These are phyloP conservation scores for Prunus salicina DNA, from an alignment of 306 rosid genomes.

Conservation along the genomic window DNA sequence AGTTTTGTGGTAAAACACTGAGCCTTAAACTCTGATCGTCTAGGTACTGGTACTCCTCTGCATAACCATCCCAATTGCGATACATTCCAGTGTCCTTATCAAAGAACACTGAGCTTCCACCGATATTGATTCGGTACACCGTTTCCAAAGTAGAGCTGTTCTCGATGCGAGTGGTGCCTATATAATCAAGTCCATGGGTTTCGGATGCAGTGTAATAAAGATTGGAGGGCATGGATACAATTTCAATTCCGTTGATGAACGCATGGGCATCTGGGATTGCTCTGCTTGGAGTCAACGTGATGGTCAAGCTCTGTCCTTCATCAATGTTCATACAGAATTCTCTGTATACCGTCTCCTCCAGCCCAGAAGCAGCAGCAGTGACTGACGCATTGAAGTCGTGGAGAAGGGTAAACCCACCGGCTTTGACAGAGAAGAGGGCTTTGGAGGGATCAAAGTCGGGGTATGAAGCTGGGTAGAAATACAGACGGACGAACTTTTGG, in stretches of 20 bases:
- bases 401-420: constrained; percentile 41
- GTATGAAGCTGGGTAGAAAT: too few relatives aligned
- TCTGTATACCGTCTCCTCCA: not conserved
- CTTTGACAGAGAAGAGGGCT: not conserved
- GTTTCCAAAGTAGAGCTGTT: constrained; percentile 23
- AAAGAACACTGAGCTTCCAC: not conserved
- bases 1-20: not conserved
- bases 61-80: not conserved
- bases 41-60: accelerated
- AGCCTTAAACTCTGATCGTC: not conserved
- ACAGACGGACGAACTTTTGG: too few relatives aligned
- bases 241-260: accelerated
- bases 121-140: constrained; percentile 23
- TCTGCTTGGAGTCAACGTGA: constrained; percentile 36
- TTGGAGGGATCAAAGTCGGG: too few relatives aligned
- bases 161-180: not conserved
- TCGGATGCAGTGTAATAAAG: too few relatives aligned
- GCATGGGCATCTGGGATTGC: too few relatives aligned
- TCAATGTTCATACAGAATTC: too few relatives aligned
- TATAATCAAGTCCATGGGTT: not conserved
- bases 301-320: constrained; percentile 32
- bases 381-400: constrained; percentile 17
- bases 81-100: constrained; percentile 23
- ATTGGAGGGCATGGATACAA: too few relatives aligned
- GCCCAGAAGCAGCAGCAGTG: too few relatives aligned